Percentiles rank a stretch among this genome's conserved stretches.
Conservation (phyloP, 768 basidiomycete species). For the Mycena indigotica region DNA sequence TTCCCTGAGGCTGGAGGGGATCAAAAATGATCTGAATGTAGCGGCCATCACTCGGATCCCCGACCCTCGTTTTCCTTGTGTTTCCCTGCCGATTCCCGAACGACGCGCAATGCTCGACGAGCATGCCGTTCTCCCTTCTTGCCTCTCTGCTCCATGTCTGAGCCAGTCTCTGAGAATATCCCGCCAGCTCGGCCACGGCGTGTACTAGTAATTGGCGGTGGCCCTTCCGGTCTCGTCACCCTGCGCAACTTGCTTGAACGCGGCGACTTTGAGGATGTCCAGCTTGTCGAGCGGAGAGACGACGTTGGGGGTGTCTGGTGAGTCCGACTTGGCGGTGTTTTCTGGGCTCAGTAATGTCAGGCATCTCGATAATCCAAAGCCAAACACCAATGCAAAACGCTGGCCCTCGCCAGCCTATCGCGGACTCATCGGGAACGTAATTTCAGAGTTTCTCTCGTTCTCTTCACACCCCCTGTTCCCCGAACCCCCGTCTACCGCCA, state of each 20-base stretch:
- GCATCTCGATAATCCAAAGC: conserved; percentile 32
- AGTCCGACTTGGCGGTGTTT: background rate
- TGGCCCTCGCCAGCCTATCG: conserved; percentile 55
- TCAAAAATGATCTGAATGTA: no score
- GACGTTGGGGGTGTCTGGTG: conserved; percentile 37
- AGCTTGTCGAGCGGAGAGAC: conserved; percentile 34
- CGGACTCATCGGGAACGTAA: conserved; percentile 51
- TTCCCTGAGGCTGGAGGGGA: no score
- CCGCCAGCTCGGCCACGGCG: conserved; percentile 8
- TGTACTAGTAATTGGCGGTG: conserved; percentile 33
- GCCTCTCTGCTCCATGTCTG: background rate
- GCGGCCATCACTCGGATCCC: no score
- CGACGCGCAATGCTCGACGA: background rate
- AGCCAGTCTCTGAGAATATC: background rate
- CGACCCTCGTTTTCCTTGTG: no score
- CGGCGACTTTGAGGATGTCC: conserved; percentile 27
- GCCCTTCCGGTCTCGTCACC: conserved; percentile 35
- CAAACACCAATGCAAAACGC: conserved; percentile 28
- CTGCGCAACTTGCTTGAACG: conserved; percentile 34
- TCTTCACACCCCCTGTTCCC: conserved; percentile 39
- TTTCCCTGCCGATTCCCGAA: no score
- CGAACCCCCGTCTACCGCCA: conserved; percentile 22
- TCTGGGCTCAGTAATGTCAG: conserved; percentile 19
- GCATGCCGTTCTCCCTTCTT: background rate
- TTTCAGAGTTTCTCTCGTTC: conserved; percentile 47